A percentile compares a stretch with the other conserved stretches of the same genome.
phyloP scores from a whole-genome alignment of 2,329 filamentous ascomycete species.

The Colletotrichum godetiae region DNA sequence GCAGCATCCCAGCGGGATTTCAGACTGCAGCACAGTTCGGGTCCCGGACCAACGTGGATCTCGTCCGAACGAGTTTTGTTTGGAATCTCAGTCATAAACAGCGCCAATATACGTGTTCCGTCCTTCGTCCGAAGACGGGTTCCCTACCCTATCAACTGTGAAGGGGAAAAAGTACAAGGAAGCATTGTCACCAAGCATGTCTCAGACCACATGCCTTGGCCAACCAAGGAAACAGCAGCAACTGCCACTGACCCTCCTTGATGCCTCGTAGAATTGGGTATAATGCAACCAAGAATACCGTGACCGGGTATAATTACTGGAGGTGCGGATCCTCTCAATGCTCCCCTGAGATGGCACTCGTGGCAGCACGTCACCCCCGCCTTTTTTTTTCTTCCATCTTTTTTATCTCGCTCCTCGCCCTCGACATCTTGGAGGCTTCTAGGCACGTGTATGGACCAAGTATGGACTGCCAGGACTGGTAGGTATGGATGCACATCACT shows the following conservation, averaged over 20 bases:
- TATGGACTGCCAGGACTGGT: neutral
- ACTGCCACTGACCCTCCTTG: constrained; percentile 20
- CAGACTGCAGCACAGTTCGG: constrained; percentile 32
- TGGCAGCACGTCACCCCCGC: constrained; percentile 23
- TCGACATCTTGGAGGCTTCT: neutral
- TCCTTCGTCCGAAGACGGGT: constrained; percentile 29
- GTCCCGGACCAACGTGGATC: constrained; percentile 30
- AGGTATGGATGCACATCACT: neutral
- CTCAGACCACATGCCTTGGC: constrained; percentile 29
- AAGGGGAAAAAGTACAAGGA: constrained; percentile 5
- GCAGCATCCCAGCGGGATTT: constrained; percentile 18
- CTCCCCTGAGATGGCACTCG: constrained; percentile 22
- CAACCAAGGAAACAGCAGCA: constrained; percentile 20
- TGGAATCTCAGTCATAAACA: constrained; percentile 28
- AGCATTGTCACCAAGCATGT: constrained; percentile 30
- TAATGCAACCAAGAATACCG: constrained; percentile 16
- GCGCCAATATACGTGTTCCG: constrained; percentile 27
- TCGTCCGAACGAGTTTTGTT: constrained; percentile 35
- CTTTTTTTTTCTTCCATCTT: neutral
- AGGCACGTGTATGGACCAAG: neutral
- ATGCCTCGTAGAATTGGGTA: constrained; percentile 18
- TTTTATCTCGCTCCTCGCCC: neutral
- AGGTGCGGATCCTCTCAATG: constrained; percentile 30
- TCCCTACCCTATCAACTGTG: constrained; percentile 6
- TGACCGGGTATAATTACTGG: constrained; percentile 2